Base-by-base conservation (phyloP, 345 rosid species). In the Jatropha curcas region DNA sequence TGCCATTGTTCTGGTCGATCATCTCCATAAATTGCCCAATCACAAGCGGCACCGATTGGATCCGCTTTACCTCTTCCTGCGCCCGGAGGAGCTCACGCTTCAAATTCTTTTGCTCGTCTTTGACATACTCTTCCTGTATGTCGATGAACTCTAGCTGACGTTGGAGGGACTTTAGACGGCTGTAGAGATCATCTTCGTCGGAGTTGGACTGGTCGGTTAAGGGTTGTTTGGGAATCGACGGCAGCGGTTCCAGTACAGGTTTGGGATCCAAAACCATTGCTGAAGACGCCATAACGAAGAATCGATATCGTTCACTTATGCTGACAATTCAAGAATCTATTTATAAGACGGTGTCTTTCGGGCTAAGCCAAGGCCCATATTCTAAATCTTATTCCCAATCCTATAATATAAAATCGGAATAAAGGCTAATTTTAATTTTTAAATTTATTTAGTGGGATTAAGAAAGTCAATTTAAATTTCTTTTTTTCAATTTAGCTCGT, bases 1-100 rank as follows among this genome's bases (percentile, higher is more conserved):
- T 95, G 34, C 99, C 99, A 81, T 95, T 89, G 83, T 92, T 95
- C 85, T 89, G 94, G 80, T 95, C 98, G 10, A 95, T 98, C 99
- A 95, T 95, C 87, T 95, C 98, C 99, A 95, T 95, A 82, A 95
- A 95, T 78, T 95, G 98, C 5, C 98, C 97, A 14, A 94, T 92
- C 22, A 94, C 97, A 1, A 94, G 77, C 7, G 98, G 98, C 57
- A 94, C 97, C 53, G 98, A 94, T 74, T 94, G 97, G 80, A 94
- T 94, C 75, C 98, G 84, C 78, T 94, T 94, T 56, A 94, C 97
- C 89, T 94, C 97, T 67, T 94, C 98, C 83, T 94, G 97, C 12
- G 98, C 97, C 8, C 98, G 84, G 28, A 92, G 86, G 2, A 86
- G 89, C 86, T 94, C 97, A 6, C 97, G 78, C 81, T 94, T 92